Base-by-base conservation (phyloP, 2,329 filamentous ascomycete species). In the Colletotrichum tabaci region DNA sequence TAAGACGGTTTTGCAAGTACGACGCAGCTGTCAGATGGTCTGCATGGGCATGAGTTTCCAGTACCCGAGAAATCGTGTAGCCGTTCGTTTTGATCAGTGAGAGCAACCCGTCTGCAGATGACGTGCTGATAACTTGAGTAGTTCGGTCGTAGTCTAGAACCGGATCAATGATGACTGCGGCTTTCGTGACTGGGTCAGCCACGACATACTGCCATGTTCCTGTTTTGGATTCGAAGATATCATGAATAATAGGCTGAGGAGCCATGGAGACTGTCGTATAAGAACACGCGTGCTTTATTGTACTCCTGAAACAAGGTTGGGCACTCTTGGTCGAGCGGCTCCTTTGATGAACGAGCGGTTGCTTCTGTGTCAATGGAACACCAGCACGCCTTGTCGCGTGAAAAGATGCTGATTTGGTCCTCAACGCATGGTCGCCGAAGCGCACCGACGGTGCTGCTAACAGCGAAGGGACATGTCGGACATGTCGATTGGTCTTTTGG, bases 1-100 rank as follows among this genome's bases (percentile, higher is more conserved):
- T 73, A 0, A 91, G 81, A 2, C 76, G 77, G 0, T 78, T 77
- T 74, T 90, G 88, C 0, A 92, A 82, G 75, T 91, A 92, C 4
- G 84, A 83, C 0, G 89, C 84, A 0, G 90, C 86, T 0, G 88
- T 91, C 0, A 91, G 73, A 71, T 92, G 89, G 66, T 92, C 88
- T 4, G 89, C 89, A 72, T 91, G 88, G 0, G 84, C 86, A 76
- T 92, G 90, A 0, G 90, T 92, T 74, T 92, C 90, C 3, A 92
- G 82, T 21, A 92, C 88, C 50, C 78, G 80, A 0, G 82, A 80
- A 12, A 92, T 76, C 0, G 73, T 82, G 75, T 90, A 91, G 1
- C 80, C 80, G 1, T 87, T 77, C 1, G 84, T 75, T 4, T 76
- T 74, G 8, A 89, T 77, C 0, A 87, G 30, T 0, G 80, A 73